Evolutionary conservation across 345 rosid species (phyloP), one percentile per base, ranked within the genome.

Genomic region (Firmiana major): DNA sequence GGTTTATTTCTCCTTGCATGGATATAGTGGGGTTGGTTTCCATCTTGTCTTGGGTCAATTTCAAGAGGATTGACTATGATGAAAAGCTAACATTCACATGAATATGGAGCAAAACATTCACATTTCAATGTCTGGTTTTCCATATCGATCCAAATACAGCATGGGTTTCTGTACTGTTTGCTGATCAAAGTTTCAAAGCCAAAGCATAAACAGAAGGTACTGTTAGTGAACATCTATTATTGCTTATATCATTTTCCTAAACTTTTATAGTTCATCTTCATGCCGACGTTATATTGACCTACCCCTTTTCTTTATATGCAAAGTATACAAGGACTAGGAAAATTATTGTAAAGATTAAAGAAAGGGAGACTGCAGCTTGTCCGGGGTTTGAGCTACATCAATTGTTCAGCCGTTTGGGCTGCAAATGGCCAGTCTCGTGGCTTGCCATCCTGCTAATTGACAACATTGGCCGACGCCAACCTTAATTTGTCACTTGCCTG

Each of bases 61-160:
- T 70, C 76, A 51, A 12, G 16, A 42, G 63, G 63, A 70, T 75
- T 78, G 81, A 75, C 68, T 45, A 69, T 34, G 7, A n/a, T 17
- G 34, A 51, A 73, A 63, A 62, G n/a, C 55, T 36, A 55, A 58
- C 34, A 36, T 24, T 62, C 76, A 78, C 81, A 78, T 78, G 76
- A 40, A 21, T 55, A 45, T 46, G 36, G 21, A 78, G 24, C 75
- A 34, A 22, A 55, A 57, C 62, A 63, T 38, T 73, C 62, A 73
- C 57, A 42, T 73, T 53, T 74, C 19, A 79, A 31, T 72, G 82
- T 63, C 46, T 49, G 71, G 34, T 58, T 63, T 17, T 54, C 76
- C 58, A 24, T 36, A 22, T 78, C 17, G 17, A 4, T 15, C 73
- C 77, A 79, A 79, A 63, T 28, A n/a, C 64, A 75, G 21, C 38